These are phyloP conservation scores for Pseudocercospora fuligena DNA, from an alignment of 2,329 filamentous ascomycete species.

Conservation along the genomic window DNA sequence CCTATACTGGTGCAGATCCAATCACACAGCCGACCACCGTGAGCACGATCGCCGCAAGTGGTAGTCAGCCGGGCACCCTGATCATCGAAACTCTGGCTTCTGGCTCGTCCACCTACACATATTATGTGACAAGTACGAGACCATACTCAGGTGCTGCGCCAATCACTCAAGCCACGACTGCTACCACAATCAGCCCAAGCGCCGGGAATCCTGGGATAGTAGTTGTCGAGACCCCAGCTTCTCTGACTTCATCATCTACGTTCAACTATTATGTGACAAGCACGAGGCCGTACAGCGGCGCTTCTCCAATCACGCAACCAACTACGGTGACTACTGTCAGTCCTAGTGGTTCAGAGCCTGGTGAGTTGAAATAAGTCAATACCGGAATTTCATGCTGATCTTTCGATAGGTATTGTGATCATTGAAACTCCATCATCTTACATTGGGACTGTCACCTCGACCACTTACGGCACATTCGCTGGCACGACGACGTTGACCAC, in stretches of 20 bases:
- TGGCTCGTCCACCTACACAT: not conserved
- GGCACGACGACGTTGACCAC: slow-evolving; percentile 11
- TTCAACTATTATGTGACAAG: slow-evolving; percentile 13
- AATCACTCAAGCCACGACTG: slow-evolving; percentile 10
- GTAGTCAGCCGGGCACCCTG: not conserved
- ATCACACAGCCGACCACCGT: slow-evolving; percentile 11
- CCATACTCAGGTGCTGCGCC: slow-evolving; percentile 12
- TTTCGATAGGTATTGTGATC: not conserved
- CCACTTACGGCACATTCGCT: slow-evolving; percentile 13
- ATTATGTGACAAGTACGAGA: slow-evolving; percentile 8
- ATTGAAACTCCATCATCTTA: slow-evolving; percentile 6
- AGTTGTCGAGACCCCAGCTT: slow-evolving; percentile 1
- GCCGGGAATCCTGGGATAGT: not conserved
- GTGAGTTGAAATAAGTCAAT: not conserved
- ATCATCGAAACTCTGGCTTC: not conserved
- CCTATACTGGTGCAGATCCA: slow-evolving; percentile 4
- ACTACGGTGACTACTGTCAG: slow-evolving; percentile 12
- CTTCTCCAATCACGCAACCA: slow-evolving; percentile 4
- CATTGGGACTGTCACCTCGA: slow-evolving; percentile 9
- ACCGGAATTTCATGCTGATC: not conserved
- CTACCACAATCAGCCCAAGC: slow-evolving; percentile 8
- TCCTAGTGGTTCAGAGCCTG: not conserved
- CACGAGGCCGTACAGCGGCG: not conserved
- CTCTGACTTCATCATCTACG: not conserved
- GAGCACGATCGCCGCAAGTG: slow-evolving; percentile 9